Evolutionary conservation across 352 stramenopile species (phyloP), one percentile per base, ranked within the genome.

Genomic region (Pythium rhizo-oryzae): DNA sequence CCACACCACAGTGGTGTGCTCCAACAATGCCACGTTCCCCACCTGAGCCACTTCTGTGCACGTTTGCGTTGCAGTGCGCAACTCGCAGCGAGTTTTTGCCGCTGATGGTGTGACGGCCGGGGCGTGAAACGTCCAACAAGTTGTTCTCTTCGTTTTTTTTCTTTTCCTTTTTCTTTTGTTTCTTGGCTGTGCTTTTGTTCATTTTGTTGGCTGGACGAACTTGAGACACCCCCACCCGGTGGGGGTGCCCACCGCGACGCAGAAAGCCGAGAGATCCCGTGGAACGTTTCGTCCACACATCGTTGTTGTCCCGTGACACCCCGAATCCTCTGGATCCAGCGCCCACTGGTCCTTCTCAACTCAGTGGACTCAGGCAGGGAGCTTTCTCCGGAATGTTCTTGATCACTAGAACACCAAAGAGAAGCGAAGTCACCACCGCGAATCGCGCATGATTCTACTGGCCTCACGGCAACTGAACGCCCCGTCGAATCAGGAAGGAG

Each of bases 221-320:
- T 25, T 57, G 50, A 57, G 50, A 57, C 50, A 57, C 16, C 19
- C 25, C 30, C 6, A n/a, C n/a, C n/a, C n/a, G n/a, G n/a, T n/a
- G n/a, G n/a, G n/a, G n/a, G n/a, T n/a, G n/a, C n/a, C n/a, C n/a
- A 47, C 8, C 21, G 21, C 23, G 30, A 43, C 37, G 56, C 56
- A 62, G 56, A 62, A 62, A 62, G 43, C 56, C 41, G 41, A 47
- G 59, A 6, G 28, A 33, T 6, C 28, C n/a, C 28, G 23, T 43
- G 37, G 16, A 28, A 11, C 33, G 19, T 37, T 43, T 44, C 56
- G 39, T 39, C 56, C 60, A 67, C 49, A 57, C 58, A 65, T 65
- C 58, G 54, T 65, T 65, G 58, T 57, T 65, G 57, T 55, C 43
- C 28, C 4, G 7, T 47, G 41, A 8, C 41, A n/a, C 41, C 15